These are phyloP conservation scores for Madurella mycetomatis DNA, from an alignment of 2,329 filamentous ascomycete genomes.

Conservation along the genomic window DNA sequence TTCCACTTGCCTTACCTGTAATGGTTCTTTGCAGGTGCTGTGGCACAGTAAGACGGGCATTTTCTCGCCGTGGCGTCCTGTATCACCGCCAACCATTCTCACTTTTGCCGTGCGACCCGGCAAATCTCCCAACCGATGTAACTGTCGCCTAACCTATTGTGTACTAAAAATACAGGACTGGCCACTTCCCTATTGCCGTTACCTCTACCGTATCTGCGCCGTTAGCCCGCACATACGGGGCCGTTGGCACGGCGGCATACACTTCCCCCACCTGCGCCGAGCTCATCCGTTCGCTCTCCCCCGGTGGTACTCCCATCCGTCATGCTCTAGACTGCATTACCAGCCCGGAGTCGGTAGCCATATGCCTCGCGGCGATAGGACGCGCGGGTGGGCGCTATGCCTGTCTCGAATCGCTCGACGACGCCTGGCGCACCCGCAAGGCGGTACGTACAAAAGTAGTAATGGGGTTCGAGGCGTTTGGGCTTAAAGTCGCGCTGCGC, in stretches of 20 bases:
- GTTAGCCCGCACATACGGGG: constrained; percentile 23
- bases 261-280: constrained; percentile 22
- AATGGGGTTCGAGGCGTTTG: constrained; percentile 23
- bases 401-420: constrained; percentile 27
- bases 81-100: too few relatives aligned
- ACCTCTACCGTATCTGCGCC: constrained; percentile 12
- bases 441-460: constrained; percentile 23
- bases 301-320: constrained; percentile 17
- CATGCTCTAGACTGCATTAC: constrained; percentile 33
- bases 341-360: constrained; percentile 22
- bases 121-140: too few relatives aligned
- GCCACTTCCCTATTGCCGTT: too few relatives aligned
- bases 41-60: too few relatives aligned
- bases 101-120: too few relatives aligned
- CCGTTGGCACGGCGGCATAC: constrained; percentile 20
- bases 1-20: too few relatives aligned
- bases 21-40: too few relatives aligned
- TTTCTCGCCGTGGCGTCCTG: too few relatives aligned
- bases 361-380: constrained; percentile 27
- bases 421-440: constrained; percentile 24
- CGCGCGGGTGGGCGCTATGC: constrained; percentile 32
- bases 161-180: too few relatives aligned
- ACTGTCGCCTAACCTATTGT: too few relatives aligned
- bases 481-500: background rate
- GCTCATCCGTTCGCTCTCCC: constrained; percentile 5